Base-by-base conservation (phyloP, 306 rosid species). In the Lotus japonicus region DNA sequence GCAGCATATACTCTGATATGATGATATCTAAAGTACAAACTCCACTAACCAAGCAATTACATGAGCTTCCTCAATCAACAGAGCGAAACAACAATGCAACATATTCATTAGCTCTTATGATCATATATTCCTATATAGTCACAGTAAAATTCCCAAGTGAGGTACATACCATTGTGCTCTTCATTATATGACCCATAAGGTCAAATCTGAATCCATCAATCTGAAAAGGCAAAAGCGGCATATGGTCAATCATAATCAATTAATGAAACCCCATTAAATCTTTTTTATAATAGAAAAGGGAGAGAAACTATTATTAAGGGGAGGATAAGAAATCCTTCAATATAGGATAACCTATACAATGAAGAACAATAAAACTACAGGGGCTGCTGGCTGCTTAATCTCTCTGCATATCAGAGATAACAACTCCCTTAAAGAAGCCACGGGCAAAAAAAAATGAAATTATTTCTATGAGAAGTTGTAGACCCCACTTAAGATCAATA, bases 161-260 rank as follows among this genome's bases (percentile, higher is more conserved):
- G 68, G 45, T 43, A 42, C 82, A 35, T 83, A 94, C 98, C 98
- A 88, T 94, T 43, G 98, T 94, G 75, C 89, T 82, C 87, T 84
- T 90, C 98, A 94, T 90, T 70, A 94, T 83, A 70, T 94, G 98
- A 71, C 98, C 98, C 98, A 94, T 88, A 9, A 94, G 94, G 51
- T 94, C 98, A 76, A 90, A 94, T 71, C 97, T 92, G 79, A 94
- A 94, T 48, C 98, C 98, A 82, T 94, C 98, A 80, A 94, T 84
- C 98, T 94, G 89, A 49, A 55, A 63, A 39, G 48, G 69, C 66
- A 72, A 74, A 66, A 5, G 6, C 60, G 38, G 33, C 75, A 64
- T 41, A 48, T 11, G 13, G 19, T 63, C 44, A 28, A 31, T 28
- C 17, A 64, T 10, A 58, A 61, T 23, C 66, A 66, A 67, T 36